A percentile compares a stretch with the other conserved stretches of the same genome.
Conservation (phyloP, 2,329 filamentous ascomycete species). For the Lasiodiplodia gonubiensis region DNA sequence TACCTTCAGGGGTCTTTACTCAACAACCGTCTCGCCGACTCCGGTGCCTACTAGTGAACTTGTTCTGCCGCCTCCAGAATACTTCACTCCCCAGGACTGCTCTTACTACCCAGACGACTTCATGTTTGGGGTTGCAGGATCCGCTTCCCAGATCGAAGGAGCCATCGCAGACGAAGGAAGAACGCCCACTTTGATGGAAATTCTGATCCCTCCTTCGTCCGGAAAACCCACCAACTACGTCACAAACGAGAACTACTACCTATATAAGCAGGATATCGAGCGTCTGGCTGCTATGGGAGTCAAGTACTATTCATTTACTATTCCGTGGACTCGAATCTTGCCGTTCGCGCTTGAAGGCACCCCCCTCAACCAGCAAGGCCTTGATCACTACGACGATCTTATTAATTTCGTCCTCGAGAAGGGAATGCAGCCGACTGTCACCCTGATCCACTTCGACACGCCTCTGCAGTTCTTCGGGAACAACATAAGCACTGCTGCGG, state of each 20-base stretch:
- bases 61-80: conserved; percentile 42
- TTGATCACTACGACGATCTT: conserved; percentile 57
- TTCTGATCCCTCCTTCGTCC: conserved; percentile 38
- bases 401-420: conserved; percentile 52
- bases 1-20: conserved; percentile 48
- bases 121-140: conserved; percentile 51
- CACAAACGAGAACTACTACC: conserved; percentile 51
- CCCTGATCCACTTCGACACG: conserved; percentile 52
- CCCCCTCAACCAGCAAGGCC: conserved; percentile 53
- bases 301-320: conserved; percentile 50
- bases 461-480: conserved; percentile 50
- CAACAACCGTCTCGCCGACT: conserved; percentile 48
- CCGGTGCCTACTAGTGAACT: conserved; percentile 44
- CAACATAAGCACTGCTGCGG: conserved; percentile 52
- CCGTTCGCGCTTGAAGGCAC: conserved; percentile 56
- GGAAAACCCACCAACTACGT: conserved; percentile 35
- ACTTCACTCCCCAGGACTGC: conserved; percentile 39
- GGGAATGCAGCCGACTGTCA: conserved; percentile 53
- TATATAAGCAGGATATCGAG: conserved; percentile 56
- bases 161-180: conserved; percentile 49
- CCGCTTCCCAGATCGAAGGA: conserved; percentile 54
- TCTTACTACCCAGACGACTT: conserved; percentile 43
- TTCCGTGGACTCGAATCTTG: conserved; percentile 58
- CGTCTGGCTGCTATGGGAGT: conserved; percentile 45
- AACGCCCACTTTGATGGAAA: conserved; percentile 48